Base-by-base conservation (phyloP, 352 stramenopile genomes). In the Pythium biforme region DNA sequence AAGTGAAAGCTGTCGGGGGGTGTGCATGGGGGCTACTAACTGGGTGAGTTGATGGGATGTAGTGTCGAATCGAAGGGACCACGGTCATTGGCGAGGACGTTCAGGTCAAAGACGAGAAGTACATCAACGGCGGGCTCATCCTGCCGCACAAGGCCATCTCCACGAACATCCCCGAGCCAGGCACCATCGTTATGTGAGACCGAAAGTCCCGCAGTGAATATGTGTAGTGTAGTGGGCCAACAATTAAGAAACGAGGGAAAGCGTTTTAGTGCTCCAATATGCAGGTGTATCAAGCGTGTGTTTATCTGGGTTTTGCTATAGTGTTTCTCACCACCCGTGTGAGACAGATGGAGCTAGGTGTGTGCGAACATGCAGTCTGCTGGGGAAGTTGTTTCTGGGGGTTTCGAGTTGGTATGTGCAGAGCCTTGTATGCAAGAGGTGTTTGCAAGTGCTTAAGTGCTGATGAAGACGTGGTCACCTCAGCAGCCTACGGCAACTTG, bases 111-210 rank as follows among this genome's bases (percentile, higher is more conserved):
- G 86, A 95, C 59, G 88, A 94, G 55, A 89, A 90, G 70, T 94
- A 87, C 69, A 92, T 96, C 71, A 95, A 96, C 59, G 88, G 88
- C 37, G 85, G 81, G 22, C 81, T 96, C 66, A 90, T 96, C 64
- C 62, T 96, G 55, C 88, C 88, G 40, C 88, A 96, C 72, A 94
- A 94, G 62, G 84, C 83, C 67, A 95, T 96, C 70, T 94, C 88
- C 8, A 70, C 81, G 48, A 93, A 81, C 66, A 92, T 92, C 41
- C 83, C 82, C 2, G 86, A 95, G 56, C 83, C 84, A 33, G 88
- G 88, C 54, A 96, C 84, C 40, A 96, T 96, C 62, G 83, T 96
- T 75, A 96, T 96, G 88, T 96, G 65, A 55, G 20, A n/a, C 25
- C 12, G 5, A 11, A 15, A 11, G 3, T 11, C 14, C 31, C 31